Evolutionary conservation across 192 early-diverging fungal species (phyloP).

Genomic region (Backusella australiensis): DNA sequence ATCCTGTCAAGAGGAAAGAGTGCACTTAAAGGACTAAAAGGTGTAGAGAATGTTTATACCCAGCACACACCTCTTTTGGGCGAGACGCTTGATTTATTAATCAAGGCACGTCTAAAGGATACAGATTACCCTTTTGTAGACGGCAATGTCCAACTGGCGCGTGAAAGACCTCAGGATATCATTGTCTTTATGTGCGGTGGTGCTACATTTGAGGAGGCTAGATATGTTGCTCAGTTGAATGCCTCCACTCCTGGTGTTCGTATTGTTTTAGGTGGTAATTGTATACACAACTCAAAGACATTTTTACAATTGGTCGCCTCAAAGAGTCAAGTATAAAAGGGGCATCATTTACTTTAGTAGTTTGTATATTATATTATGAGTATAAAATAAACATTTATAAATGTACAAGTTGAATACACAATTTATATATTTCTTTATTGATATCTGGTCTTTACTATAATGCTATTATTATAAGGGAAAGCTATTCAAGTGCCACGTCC

Average conservation of each 20-base stretch:
- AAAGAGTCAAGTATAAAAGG: neutral
- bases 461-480: no score
- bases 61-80: constrained; percentile 89
- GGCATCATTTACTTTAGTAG: neutral
- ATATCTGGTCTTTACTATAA: no score
- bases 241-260: constrained; percentile 71
- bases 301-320: constrained; percentile 9
- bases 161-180: constrained; percentile 86
- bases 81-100: constrained; percentile 70
- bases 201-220: constrained; percentile 90
- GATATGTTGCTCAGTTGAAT: constrained; percentile 85
- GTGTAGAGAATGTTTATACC: constrained; percentile 98
- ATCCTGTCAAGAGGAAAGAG: constrained; percentile 83
- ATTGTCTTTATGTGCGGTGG: constrained; percentile 97
- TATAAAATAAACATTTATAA: no score
- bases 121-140: constrained; percentile 79
- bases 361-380: neutral
- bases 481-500: no score
- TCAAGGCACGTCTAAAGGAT: constrained; percentile 81
- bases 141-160: constrained; percentile 41
- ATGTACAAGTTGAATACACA: no score
- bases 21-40: constrained; percentile 93
- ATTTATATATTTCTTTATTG: no score
- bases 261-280: constrained; percentile 90
- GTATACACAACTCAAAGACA: constrained; percentile 74